A percentile compares a stretch with the other conserved stretches of the same genome.
Conservation (phyloP, 2,329 filamentous ascomycete species). For the Hirsutella rhossiliensis region DNA sequence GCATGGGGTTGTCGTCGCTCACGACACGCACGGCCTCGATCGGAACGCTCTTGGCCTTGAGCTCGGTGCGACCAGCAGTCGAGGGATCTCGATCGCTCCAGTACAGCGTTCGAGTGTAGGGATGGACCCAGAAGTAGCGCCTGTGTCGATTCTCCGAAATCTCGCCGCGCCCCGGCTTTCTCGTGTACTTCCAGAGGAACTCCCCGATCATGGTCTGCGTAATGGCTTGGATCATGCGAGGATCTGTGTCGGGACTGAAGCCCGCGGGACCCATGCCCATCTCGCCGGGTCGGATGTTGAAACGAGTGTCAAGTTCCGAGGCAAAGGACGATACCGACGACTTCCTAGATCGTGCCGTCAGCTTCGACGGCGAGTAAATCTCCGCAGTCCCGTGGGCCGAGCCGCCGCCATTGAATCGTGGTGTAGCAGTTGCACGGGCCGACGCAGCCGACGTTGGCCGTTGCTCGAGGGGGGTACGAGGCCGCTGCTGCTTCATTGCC, state of each 20-base stretch:
- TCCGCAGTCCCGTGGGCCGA: constrained; percentile 34
- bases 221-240: constrained; percentile 97
- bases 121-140: constrained; percentile 98
- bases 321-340: constrained; percentile 93
- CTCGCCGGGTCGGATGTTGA: constrained; percentile 57
- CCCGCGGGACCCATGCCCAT: constrained; percentile 41
- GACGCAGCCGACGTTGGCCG: constrained; percentile 32
- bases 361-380: constrained; percentile 34
- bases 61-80: constrained; percentile 61
- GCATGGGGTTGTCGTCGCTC: constrained; percentile 88
- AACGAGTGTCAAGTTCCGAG: constrained; percentile 83
- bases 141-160: constrained; percentile 84
- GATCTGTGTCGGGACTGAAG: constrained; percentile 67
- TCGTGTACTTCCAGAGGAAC: constrained; percentile 97
- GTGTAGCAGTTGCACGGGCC: constrained; percentile 45
- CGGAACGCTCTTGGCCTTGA: constrained; percentile 75
- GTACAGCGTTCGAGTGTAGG: constrained; percentile 90
- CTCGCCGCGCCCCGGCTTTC: constrained; percentile 79
- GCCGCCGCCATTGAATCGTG: constrained; percentile 33
- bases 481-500: constrained; percentile 42
- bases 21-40: constrained; percentile 91
- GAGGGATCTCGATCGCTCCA: constrained; percentile 91
- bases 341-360: constrained; percentile 28
- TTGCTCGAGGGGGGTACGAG: constrained; percentile 47
- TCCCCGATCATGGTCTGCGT: constrained; percentile 99